Evolutionary conservation across 768 basidiomycete genomes (phyloP), one percentile per base, ranked within the genome.

Genomic region (Dioszegia aurantiaca): DNA sequence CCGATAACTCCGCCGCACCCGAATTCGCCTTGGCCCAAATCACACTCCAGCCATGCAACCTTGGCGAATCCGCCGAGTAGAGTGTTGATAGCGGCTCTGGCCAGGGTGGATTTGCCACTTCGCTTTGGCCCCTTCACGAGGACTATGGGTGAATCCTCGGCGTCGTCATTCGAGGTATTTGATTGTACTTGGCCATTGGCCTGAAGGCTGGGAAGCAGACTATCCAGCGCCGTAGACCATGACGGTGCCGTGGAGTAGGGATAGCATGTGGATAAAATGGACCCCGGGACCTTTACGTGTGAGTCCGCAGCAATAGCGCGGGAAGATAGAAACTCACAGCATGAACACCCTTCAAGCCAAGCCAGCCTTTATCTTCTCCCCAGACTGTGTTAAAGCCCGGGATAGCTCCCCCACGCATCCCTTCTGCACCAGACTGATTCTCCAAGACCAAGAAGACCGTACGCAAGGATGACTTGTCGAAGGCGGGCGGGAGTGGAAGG

Each of bases 1-100:
- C 89, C 83, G 12, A 95, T 87, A 78, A 89, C 82, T 0, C 92
- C 94, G 0, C 85, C 86, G 0, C 89, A 86, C 0, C 87, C 87
- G 71, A 97, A 94, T 75, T 97, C 93, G 3, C 90, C 87, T 77
- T 99, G 94, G 17, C 94, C 94, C 3, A 89, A 67, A 77, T 99
- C 94, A 59, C 88, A 89, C 72, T 98, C 94, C 8, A 99, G 81
- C 73, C 84, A 95, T 0, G 91, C 93, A 2, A 97, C 90, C n/a
- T 81, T 81, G 23, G 80, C 80, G 77, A 89, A 89, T 51, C 60
- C 43, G 37, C 72, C 76, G 26, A 88, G 72, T 28, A 99, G 78
- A 12, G 78, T 79, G 69, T 95, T 95, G 16, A 88, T 70, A 14
- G 90, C 71, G 1, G 84, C 83, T 54, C 88, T 80, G 0, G 88